Base-by-base conservation (phyloP, 768 basidiomycete species). In the Kwoniella dendrophila region DNA sequence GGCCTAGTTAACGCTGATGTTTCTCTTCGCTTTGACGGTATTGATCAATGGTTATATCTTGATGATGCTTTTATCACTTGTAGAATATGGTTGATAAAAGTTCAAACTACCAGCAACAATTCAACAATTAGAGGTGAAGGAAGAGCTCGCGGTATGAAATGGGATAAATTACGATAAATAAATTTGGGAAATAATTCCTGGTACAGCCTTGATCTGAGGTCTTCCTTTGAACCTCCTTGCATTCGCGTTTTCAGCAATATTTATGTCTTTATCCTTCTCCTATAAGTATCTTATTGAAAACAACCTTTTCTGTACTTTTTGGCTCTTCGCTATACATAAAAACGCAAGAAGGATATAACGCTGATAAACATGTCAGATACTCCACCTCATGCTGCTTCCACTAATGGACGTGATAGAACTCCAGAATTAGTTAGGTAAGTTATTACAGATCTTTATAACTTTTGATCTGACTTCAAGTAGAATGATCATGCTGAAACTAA, bases 351-450 rank as follows among this genome's bases (percentile, higher is more conserved):
- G 5, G 27, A 54, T 14, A 59, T n/a, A 55, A n/a, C 20, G 52
- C 27, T 26, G 2, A 29, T 30, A 62, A n/a, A 6, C 30, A 72
- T 73, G 71, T 68, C 71, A 6, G 63, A 70, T 20, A 68, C 71
- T 14, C 68, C 66, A 24, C 63, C 66, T 20, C 47, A 48, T 12
- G 55, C 43, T 24, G 50, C 48, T n/a, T 8, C 53, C n/a, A 26
- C 49, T 29, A 58, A 62, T 36, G 68, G 63, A 26, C 44, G 71
- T 18, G 63, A 67, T 22, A 50, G 66, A 44, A 75, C 73, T 12
- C 73, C 73, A 29, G 73, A 75, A 56, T 64, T 75, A 58, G 64
- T 64, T 38, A 69, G 64, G 73, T 74, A 41, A 58, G 73, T n/a
- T 29, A 43, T 38, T 41, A 33, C 29, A 22, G 24, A 26, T 24